Base-by-base conservation (phyloP, 2,329 filamentous ascomycete genomes). In the Byssochlamys sp. region DNA sequence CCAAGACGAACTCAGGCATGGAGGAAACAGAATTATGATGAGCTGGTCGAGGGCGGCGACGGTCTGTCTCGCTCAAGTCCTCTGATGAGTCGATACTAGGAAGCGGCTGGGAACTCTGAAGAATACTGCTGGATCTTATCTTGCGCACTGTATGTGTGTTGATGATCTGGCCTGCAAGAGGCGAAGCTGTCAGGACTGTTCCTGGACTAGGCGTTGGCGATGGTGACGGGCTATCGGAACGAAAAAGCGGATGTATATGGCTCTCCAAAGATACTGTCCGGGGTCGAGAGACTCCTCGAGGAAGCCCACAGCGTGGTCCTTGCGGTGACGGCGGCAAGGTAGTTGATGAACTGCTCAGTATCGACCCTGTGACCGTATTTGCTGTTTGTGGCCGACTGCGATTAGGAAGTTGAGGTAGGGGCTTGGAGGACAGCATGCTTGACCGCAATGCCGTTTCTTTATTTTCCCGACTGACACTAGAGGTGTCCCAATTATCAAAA, bases 201-300 rank as follows among this genome's bases (percentile, higher is more conserved):
- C 79, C 79, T 0, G 77, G 77, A 0, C 78, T 80, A 2, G 77
- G 68, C 0, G 77, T 74, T 10, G 81, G 78, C 2, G 81, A 78
- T 19, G 81, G 81, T 0, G 73, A 74, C 9, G 80, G 79, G 59
- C 77, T 81, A 60, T 78, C 78, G 2, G 75, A 75, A 49, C 82
- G 76, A 68, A 84, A 84, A 2, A 84, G 72, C 11, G 82, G 82
- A 62, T 84, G 82, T 55, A 84, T 83, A 58, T 83, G 75, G 10
- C 76, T 74, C 63, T 83, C 79, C 58, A 75, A 75, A 12, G 64
- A 58, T 19, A 49, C n/a, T 2, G 45, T 39, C 5, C n/a, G 25
- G 14, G 24, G 50, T 14, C 49, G 25, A 3, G 50, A 31, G 64
- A 56, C 24, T 59, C 62, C 31, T 67, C 31, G 66, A 53, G 19